Conservation (phyloP, 179 eudicot species). For the Spergularia azorica region DNA sequence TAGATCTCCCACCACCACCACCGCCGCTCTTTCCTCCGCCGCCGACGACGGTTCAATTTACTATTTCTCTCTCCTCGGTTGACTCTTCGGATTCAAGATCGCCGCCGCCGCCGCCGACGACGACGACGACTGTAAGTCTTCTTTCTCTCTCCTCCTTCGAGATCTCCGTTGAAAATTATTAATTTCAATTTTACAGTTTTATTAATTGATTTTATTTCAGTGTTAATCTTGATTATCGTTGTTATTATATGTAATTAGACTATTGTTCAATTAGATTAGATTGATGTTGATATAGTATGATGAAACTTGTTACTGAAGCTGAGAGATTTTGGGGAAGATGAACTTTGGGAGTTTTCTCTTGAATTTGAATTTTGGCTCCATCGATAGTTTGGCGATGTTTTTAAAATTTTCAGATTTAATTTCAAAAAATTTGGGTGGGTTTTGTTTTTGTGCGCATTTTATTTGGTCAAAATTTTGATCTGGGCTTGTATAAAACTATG, state of each 20-base stretch:
- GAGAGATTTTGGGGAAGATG: too few species aligned
- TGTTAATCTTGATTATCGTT: too few species aligned
- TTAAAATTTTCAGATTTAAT: neutral
- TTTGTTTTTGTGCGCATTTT: neutral
- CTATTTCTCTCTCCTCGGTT: neutral
- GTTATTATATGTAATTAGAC: too few species aligned
- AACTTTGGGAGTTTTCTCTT: neutral
- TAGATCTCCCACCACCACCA: neutral
- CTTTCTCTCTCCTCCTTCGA: neutral
- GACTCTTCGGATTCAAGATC: neutral
- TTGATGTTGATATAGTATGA: too few species aligned
- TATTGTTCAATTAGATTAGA: too few species aligned
- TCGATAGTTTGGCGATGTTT: neutral
- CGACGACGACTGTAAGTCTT: too few species aligned
- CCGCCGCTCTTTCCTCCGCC: neutral
- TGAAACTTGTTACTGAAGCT: neutral
- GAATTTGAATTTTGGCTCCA: conserved; percentile 27
- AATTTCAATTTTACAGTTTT: neutral
- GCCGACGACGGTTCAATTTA: neutral
- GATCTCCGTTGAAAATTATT: neutral
- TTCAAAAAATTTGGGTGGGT: neutral
- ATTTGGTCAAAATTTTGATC: neutral
- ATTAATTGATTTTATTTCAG: neutral
- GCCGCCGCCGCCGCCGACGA: too few species aligned
- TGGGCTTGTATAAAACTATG: conserved; percentile 14